Evolutionary conservation across 2,329 filamentous ascomycete genomes (phyloP), one percentile per base, ranked within the genome.

Genomic region (Xylaria sp.): DNA sequence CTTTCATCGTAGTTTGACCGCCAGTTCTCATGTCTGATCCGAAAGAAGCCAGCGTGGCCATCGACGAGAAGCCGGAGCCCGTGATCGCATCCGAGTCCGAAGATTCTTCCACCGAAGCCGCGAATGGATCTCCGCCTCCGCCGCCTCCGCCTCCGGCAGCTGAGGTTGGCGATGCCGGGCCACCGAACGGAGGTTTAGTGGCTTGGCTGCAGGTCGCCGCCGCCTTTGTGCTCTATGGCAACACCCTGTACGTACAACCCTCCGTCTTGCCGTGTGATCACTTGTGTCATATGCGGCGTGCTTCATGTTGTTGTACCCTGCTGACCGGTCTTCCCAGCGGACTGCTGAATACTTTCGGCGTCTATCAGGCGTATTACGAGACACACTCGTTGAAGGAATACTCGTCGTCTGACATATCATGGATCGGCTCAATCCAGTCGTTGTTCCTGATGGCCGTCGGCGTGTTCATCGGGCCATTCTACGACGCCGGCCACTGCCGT

Each of bases 381-480:
- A 72, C 52, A 54, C 46, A 59, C 20, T 64, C 69, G 49, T 68
- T 70, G 23, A 57, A 43, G 13, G 66, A 61, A 43, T 72, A 64
- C 48, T 74, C 71, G 36, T 52, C 73, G 15, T 76, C 75, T 7
- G 65, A 66, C 54, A 78, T 79, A 23, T 73, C 76, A 39, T 76
- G 76, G 73, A 78, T 78, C 56, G 77, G 77, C 31, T 77, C 74
- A 33, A 73, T 78, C n/a, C 78, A 80, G 58, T 65, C 75, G 3
- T 79, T 75, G 64, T 72, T 77, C n/a, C 62, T 79, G 8, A 71
- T 79, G 43, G 72, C 75, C 33, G 69, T 77, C 2, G 75, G 77
- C 5, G 72, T 76, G 10, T 72, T 80, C 56, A 73, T 74, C 23
- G 79, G 79, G 9, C 75, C 74, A 7, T 67, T 78, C 52, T 76